Evolutionary conservation across 2,329 filamentous ascomycete species (phyloP).

Genomic region (Fusarium stilboides): DNA sequence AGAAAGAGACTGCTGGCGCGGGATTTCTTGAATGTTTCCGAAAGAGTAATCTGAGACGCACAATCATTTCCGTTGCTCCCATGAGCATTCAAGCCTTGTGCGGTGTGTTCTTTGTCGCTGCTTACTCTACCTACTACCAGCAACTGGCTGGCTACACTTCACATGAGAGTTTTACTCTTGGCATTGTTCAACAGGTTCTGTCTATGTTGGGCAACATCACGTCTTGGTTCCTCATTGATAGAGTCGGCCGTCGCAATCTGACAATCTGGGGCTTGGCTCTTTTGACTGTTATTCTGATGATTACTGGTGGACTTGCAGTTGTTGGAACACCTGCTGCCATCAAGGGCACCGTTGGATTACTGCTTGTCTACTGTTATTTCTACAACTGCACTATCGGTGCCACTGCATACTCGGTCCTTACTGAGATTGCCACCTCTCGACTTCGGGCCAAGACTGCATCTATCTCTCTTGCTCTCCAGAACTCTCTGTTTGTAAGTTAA

Average conservation of each 20-base stretch:
- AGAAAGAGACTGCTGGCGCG: conserved; percentile 33
- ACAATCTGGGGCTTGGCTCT: conserved; percentile 32
- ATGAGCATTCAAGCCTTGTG: conserved; percentile 37
- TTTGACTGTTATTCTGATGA: conserved; percentile 29
- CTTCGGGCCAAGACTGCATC: conserved; percentile 40
- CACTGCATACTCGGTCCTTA: conserved; percentile 37
- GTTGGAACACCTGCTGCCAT: conserved; percentile 25
- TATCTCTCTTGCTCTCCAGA: conserved; percentile 38
- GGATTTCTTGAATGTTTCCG: conserved; percentile 43
- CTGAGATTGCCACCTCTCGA: conserved; percentile 37
- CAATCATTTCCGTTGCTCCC: conserved; percentile 40
- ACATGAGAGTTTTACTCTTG: conserved; percentile 33
- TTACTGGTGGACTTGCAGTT: conserved; percentile 36
- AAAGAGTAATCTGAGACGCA: conserved; percentile 40
- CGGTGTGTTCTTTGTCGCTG: conserved; percentile 38
- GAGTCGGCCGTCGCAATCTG: conserved; percentile 32
- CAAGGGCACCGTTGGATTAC: conserved; percentile 34
- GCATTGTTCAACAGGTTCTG: conserved; percentile 36
- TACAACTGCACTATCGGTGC: conserved; percentile 44
- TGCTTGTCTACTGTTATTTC: conserved; percentile 38
- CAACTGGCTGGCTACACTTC: conserved; percentile 41
- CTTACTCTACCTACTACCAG: conserved; percentile 40
- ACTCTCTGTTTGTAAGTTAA: conserved; percentile 34
- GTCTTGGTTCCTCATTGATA: conserved; percentile 42
- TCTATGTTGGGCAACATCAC: conserved; percentile 40